A percentile compares a stretch with the other conserved stretches of the same genome.
phyloP scores from a whole-genome alignment of 2,329 filamentous ascomycete genomes.

The Aureobasidium sp. region DNA sequence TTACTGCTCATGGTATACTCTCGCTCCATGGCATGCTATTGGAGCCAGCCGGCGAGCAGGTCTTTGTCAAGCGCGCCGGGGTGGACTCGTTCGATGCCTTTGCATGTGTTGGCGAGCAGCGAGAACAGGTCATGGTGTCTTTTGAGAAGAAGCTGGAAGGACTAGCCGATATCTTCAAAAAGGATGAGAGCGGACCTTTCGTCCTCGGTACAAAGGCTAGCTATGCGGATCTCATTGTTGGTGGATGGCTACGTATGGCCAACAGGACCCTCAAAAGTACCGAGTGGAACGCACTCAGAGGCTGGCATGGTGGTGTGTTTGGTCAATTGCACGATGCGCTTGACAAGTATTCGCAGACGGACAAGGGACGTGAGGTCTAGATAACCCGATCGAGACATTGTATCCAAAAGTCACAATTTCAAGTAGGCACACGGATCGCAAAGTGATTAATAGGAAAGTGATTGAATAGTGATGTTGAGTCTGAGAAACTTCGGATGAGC shows the following conservation, averaged over 20 bases:
- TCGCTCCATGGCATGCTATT: constrained; percentile 27
- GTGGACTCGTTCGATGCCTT: background rate
- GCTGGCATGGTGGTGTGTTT: constrained; percentile 46
- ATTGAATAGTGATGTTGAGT: background rate
- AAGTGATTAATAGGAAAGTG: no score
- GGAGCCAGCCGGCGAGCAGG: constrained; percentile 14
- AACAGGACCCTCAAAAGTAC: constrained; percentile 29
- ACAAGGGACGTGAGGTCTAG: background rate
- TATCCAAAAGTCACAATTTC: background rate
- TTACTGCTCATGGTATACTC: constrained; percentile 36
- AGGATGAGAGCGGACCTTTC: constrained; percentile 36
- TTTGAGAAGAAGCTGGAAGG: background rate
- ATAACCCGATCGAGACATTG: background rate
- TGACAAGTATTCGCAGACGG: background rate
- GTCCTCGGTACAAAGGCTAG: constrained; percentile 36
- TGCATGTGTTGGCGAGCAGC: background rate
- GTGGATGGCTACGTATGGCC: constrained; percentile 46
- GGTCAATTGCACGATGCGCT: constrained; percentile 39
- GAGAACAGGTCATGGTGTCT: background rate
- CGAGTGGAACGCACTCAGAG: constrained; percentile 40
- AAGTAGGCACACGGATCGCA: no score
- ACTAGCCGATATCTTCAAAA: constrained; percentile 6
- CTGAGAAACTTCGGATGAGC: no score
- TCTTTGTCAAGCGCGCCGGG: background rate
- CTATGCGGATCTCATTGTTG: constrained; percentile 51